Base-by-base conservation (phyloP, 495 filamentous ascomycete genomes). In the Xylaria nigripes region DNA sequence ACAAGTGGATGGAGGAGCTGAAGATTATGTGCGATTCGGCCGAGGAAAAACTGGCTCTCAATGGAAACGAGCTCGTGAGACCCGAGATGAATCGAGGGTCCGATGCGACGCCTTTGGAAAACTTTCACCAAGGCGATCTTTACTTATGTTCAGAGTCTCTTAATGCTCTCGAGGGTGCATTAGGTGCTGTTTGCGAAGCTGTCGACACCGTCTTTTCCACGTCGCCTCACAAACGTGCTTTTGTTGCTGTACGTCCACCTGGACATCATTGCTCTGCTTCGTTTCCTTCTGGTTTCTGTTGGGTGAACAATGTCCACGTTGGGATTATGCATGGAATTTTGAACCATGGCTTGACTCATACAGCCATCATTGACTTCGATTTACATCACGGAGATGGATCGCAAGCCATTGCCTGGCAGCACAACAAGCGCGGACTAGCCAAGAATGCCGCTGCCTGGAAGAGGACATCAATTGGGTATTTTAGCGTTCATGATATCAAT, bases 241-340 rank as follows among this genome's bases (percentile, higher is more conserved):
- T 92, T 70, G 88, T 94, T 58, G 71, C 70, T 23, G 82, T 92
- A 54, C 81, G 90, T 15, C 90, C 90, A 23, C 90, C 90, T 1
- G 93, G 93, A 7, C 93, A 98, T 61, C 93, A 98, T 65, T 98
- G 93, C 69, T 93, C 91, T 4, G 82, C 89, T 3, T 78, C 81
- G 36, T 81, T 84, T 53, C 93, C 93, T 0, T 96, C 90, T 1
- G 93, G 93, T 1, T 98, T 98, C 68, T 98, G 93, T 70, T 98
- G 93, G 93, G 68, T 98, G 51, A 98, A 98, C 68, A 98, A 98
- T 65, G 89, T 97, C 6, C 92, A 96, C 64, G 89, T 97, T 29
- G 94, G 93, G 0, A 95, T 97, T 54, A 87, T 92, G 60, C 86
- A 96, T 63, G 93, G 85, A 10, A 83, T 86, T 4, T 78, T 87